A percentile compares a stretch with the other conserved stretches of the same genome.
Evolutionary conservation across 768 basidiomycete species (phyloP).

Genomic region (Filobasidium floriforme): DNA sequence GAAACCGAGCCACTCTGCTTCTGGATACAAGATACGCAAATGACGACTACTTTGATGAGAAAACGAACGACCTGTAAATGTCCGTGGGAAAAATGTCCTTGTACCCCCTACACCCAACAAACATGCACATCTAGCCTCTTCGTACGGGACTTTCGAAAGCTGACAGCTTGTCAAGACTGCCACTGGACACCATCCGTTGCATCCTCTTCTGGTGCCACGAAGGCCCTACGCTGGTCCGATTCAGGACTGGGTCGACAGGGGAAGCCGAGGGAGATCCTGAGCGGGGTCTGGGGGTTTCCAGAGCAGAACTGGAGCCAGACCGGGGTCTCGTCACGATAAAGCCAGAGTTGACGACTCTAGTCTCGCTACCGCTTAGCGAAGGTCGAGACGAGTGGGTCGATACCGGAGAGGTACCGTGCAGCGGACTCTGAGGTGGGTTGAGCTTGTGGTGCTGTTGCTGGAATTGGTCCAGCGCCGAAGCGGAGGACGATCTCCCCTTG

Average conservation of each 20-base stretch:
- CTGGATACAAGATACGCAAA: not conserved
- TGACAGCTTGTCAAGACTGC: not conserved
- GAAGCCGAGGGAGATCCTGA: no score
- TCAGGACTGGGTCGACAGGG: not conserved
- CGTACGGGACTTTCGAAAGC: not conserved
- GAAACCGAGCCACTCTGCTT: not conserved
- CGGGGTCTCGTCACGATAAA: not conserved
- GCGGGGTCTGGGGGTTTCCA: no score
- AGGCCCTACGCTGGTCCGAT: not conserved
- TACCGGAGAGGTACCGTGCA: not conserved
- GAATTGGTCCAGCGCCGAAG: not conserved
- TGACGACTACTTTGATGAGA: not conserved
- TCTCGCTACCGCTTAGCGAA: not conserved
- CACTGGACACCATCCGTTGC: not conserved
- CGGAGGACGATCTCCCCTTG: not conserved
- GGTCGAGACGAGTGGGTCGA: not conserved
- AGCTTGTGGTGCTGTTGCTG: not conserved
- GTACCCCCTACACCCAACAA: not conserved
- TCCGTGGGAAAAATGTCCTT: not conserved
- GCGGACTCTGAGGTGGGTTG: not conserved
- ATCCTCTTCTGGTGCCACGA: constrained; percentile 6
- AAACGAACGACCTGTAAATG: not conserved
- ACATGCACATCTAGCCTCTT: not conserved
- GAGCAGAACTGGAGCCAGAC: not conserved
- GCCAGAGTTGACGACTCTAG: not conserved